phyloP scores from a whole-genome alignment of 768 basidiomycete species.

The Xerocomellus intermedius region DNA sequence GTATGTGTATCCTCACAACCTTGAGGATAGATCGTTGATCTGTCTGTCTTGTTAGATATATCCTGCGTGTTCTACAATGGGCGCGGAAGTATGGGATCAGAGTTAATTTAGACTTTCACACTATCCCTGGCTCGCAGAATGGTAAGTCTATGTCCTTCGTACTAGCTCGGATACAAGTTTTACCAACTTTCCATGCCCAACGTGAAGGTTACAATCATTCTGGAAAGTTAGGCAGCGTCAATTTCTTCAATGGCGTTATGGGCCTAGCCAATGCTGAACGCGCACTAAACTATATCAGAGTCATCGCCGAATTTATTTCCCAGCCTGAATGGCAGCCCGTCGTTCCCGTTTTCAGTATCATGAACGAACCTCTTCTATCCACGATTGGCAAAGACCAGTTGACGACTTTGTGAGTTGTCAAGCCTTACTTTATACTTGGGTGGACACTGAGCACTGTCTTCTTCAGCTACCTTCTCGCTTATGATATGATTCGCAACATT shows the following conservation, averaged over 20 bases:
- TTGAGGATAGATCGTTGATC: constrained; percentile 5
- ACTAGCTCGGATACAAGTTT: neutral
- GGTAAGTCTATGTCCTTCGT: constrained; percentile 35
- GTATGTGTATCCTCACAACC: constrained; percentile 33
- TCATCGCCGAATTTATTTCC: constrained; percentile 76
- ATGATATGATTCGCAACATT: constrained; percentile 65
- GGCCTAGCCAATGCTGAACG: constrained; percentile 84
- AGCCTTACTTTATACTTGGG: neutral
- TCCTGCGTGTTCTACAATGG: constrained; percentile 75
- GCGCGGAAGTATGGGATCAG: constrained; percentile 88
- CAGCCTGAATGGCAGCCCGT: constrained; percentile 71
- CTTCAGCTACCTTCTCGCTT: constrained; percentile 54
- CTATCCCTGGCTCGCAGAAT: constrained; percentile 78
- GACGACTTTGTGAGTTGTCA: constrained; percentile 56
- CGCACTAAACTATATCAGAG: constrained; percentile 71
- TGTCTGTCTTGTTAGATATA: constrained; percentile 47
- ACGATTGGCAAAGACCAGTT: constrained; percentile 55
- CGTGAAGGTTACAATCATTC: constrained; percentile 53
- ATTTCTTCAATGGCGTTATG: constrained; percentile 72
- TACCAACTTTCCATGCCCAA: neutral
- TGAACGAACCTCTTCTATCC: constrained; percentile 58
- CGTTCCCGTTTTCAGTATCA: constrained; percentile 57
- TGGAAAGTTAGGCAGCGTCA: constrained; percentile 60
- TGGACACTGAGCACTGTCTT: neutral
- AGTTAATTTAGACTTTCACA: constrained; percentile 77